Evolutionary conservation across 1,139 yeast species (phyloP), one percentile per base, ranked within the genome.

Genomic region (Oligophagozyma castellii): DNA sequence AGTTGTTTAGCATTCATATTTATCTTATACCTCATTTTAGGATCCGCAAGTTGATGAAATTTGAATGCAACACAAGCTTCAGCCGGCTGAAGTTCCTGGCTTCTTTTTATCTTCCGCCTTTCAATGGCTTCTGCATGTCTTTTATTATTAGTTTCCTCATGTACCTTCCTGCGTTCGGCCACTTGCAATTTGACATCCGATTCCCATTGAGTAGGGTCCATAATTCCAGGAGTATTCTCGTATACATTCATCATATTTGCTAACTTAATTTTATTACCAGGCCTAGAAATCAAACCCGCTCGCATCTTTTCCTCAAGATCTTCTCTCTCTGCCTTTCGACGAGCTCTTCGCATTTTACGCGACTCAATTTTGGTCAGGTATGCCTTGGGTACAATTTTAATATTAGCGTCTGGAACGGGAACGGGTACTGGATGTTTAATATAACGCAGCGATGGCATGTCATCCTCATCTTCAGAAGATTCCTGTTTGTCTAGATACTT

Each of bases 201-300:
- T 46, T 89, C 98, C 41, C 86, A 75, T 4, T 72, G 71, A 0
- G 98, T 89, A 0, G 98, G 98, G 46, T 89, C 94, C 36, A 67
- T 65, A 27, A 84, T 76, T n/a, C 92, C 81, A 36, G 80, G 93
- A 45, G 81, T 75, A 3, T 95, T 80, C 26, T 46, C 53, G 28
- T 77, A 61, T 0, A 83, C 94, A 40, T 69, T 76, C 84, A 81
- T 79, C 50, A 86, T 63, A 48, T 86, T 89, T 26, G 76, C 70
- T 30, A 83, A 58, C 43, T 76, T 81, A 18, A 86, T 81, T 52
- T 86, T 89, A 2, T 95, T 94, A 5, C 78, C 77, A 0, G 95
- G 95, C 2, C 93, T 79, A 0, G 93, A 78, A 29, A 76, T 84
- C 14, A 86, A 56, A 0, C 98, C 98, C 4, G 81, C 58, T 36